Percentiles rank a stretch among this genome's conserved stretches.
Conservation (phyloP, 352 stramenopile genomes). For the Elongisporangium undulatum region DNA sequence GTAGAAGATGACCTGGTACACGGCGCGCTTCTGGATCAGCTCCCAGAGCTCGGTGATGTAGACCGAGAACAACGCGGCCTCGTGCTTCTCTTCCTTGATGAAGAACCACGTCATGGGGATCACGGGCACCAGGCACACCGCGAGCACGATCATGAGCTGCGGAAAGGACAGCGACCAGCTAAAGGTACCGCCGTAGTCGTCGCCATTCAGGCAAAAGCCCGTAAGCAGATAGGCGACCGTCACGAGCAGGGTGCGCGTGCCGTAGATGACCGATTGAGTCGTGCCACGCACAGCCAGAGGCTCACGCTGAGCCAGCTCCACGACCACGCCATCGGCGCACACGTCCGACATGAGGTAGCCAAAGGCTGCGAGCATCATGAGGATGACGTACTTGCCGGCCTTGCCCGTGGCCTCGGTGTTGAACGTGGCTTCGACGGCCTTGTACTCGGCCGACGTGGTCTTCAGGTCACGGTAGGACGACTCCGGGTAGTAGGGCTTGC, state of each 20-base stretch:
- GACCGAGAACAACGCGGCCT: slow-evolving; percentile 19
- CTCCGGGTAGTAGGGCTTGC: slow-evolving; percentile 51
- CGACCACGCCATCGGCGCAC: slow-evolving; percentile 41
- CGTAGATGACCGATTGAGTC: slow-evolving; percentile 53
- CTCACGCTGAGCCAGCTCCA: slow-evolving; percentile 57
- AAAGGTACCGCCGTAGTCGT: slow-evolving; percentile 32
- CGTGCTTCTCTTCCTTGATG: slow-evolving; percentile 37
- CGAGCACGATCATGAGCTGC: slow-evolving; percentile 30
- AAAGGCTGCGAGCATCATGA: slow-evolving; percentile 50
- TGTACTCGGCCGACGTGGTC: slow-evolving; percentile 13
- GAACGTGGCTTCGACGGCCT: slow-evolving; percentile 17
- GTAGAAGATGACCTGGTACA: slow-evolving; percentile 50
- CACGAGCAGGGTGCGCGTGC: slow-evolving; percentile 33
- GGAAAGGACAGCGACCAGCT: slow-evolving; percentile 38
- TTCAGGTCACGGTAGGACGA: slow-evolving; percentile 19
- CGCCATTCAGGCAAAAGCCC: slow-evolving; percentile 46
- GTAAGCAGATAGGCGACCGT: slow-evolving; percentile 34
- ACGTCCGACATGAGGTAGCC: slow-evolving; percentile 53
- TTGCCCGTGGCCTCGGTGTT: slow-evolving; percentile 28
- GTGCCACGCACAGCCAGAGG: slow-evolving; percentile 41
- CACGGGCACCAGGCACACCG: slow-evolving; percentile 22
- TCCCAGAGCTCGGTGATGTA: slow-evolving; percentile 38
- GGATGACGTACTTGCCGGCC: slow-evolving; percentile 40
- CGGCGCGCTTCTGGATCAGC: slow-evolving; percentile 26
- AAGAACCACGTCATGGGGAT: slow-evolving; percentile 44